Conservation (phyloP, 2,329 filamentous ascomycete species). For the Pseudonectria buxi region DNA sequence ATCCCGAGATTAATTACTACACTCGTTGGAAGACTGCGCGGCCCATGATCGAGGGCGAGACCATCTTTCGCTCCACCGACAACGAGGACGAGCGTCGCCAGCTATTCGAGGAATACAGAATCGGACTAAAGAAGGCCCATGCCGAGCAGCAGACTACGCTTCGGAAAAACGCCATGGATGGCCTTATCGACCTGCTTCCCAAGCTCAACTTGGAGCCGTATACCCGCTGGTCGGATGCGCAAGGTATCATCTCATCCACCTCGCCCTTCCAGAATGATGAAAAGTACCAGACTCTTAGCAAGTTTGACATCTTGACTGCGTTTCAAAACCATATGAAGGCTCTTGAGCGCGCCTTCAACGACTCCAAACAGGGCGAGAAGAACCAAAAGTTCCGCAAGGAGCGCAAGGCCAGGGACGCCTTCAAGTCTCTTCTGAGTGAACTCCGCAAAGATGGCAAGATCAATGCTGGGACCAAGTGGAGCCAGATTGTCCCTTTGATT, state of each 20-base stretch:
- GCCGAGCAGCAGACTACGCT: conserved; percentile 65
- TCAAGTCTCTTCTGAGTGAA: conserved; percentile 66
- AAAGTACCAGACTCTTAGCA: conserved; percentile 78
- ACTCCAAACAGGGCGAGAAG: conserved; percentile 82
- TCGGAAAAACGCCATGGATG: conserved; percentile 77
- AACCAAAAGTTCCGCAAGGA: conserved; percentile 72
- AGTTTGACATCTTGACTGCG: conserved; percentile 82
- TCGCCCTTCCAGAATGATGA: conserved; percentile 72
- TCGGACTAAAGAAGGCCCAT: conserved; percentile 74
- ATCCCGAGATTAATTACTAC: conserved; percentile 95
- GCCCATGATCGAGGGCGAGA: conserved; percentile 90
- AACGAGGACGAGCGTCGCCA: conserved; percentile 82
- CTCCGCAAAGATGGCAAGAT: conserved; percentile 72
- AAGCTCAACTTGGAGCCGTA: conserved; percentile 83
- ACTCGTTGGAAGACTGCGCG: conserved; percentile 95
- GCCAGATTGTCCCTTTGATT: conserved; percentile 66
- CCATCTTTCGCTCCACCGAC: conserved; percentile 86
- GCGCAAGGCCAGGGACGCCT: conserved; percentile 79
- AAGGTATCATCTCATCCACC: conserved; percentile 71
- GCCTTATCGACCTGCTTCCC: conserved; percentile 70
- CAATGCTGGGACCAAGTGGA: conserved; percentile 88
- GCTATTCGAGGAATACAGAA: conserved; percentile 89
- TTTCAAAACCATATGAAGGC: conserved; percentile 95
- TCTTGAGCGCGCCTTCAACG: conserved; percentile 86
- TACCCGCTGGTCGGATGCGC: conserved; percentile 88